Evolutionary conservation across 2,329 filamentous ascomycete species (phyloP).

Genomic region (Claviceps sp.): DNA sequence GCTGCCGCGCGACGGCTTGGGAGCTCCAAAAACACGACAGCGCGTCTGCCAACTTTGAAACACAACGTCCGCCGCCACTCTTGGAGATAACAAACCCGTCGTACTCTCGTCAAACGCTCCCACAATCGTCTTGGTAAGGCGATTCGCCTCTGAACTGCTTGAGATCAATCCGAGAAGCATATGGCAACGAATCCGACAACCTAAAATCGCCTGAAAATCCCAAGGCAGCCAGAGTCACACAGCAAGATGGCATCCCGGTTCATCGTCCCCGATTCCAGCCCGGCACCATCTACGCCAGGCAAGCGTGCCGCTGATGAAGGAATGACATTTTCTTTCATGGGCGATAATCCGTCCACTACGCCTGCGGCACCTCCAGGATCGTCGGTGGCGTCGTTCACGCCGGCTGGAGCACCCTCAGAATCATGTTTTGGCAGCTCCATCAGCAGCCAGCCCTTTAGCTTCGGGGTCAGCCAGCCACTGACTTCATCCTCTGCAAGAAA

Average conservation of each 20-base stretch:
- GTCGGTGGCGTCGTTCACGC: slow-evolving; percentile 40
- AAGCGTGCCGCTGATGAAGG: slow-evolving; percentile 18
- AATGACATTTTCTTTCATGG: slow-evolving; percentile 25
- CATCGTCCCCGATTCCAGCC: slow-evolving; percentile 30
- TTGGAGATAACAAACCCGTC: not conserved
- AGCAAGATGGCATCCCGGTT: slow-evolving; percentile 27
- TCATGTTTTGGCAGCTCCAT: slow-evolving; percentile 43
- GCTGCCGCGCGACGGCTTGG: no score
- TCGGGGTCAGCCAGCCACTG: slow-evolving; percentile 19
- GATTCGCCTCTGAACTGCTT: no score
- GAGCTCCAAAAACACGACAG: slow-evolving; percentile 1
- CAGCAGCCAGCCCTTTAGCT: slow-evolving; percentile 25
- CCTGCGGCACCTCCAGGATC: slow-evolving; percentile 39
- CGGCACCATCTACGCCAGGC: slow-evolving; percentile 37
- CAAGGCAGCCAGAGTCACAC: not conserved
- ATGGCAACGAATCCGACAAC: not conserved
- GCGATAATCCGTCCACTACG: slow-evolving; percentile 36
- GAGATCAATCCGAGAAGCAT: not conserved
- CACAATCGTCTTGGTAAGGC: no score
- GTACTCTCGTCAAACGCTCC: not conserved
- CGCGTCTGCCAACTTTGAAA: not conserved
- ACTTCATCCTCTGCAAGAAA: slow-evolving; percentile 17
- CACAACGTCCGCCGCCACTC: not conserved
- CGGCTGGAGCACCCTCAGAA: slow-evolving; percentile 40
- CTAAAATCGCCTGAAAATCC: not conserved